Evolutionary conservation across 2,329 filamentous ascomycete genomes (phyloP), one percentile per base, ranked within the genome.

Genomic region (Penicillium oxalicum): DNA sequence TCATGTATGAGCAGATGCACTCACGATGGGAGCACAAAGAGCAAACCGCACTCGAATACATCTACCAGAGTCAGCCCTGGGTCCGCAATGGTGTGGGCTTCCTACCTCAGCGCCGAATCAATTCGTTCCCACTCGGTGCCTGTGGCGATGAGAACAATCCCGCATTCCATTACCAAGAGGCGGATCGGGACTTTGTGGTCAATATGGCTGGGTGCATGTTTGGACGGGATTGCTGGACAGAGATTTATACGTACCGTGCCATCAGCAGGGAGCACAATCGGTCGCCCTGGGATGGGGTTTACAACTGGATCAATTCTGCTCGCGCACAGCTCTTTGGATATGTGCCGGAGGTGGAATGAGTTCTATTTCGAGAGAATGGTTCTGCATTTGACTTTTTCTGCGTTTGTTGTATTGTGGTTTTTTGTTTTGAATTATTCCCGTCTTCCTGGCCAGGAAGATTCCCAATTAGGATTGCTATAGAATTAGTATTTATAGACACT

Each of bases 1-100:
- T 97, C 28, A 83, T 86, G 49, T 98, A 98, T 69, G 93, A 98
- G 72, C 93, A 98, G 72, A 94, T 90, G 67, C 93, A 98, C 69
- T 96, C 96, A 91, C 82, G 93, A 54, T 98, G 93, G 93, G 91
- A 93, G 64, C 93, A 98, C 76, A 97, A 97, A 68, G 93, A 98
- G 69, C 93, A 98, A 71, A 91, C 97, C 65, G 89, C 91, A 1
- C 74, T 98, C 37, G 91, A 96, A 72, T 87, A 95, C 71, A 77
- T 98, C 54, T 98, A 98, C 73, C 80, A 78, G 49, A 86, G 86
- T 47, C 91, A 97, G 66, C 88, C 93, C 0, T 98, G 93, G 91
- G 83, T 97, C 46, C 83, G 93, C 50, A 83, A 88, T 48, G 87
- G 93, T 60, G 84, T 90, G 3, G 91, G 83, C 4, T 98, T 98